Conservation (phyloP, 1,284 basidiomycete species). For the Naganishia cerealis region DNA sequence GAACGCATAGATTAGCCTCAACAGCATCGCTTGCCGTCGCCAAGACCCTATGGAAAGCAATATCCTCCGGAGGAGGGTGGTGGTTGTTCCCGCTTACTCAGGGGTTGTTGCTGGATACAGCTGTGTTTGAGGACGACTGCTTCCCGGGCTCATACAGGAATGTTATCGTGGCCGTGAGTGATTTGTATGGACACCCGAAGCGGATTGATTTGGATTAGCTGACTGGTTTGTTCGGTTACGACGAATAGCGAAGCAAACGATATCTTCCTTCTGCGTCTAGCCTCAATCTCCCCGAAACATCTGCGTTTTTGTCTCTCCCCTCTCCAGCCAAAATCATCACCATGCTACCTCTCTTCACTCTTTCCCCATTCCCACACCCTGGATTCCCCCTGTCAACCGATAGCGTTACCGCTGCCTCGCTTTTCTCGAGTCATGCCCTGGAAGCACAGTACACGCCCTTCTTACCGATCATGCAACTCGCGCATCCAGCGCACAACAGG, state of each 20-base stretch:
- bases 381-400: constrained; percentile 6
- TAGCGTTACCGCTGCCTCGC: not conserved
- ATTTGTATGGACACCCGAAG: not conserved
- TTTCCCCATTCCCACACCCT: constrained; percentile 20
- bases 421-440: constrained; percentile 1
- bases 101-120: constrained; percentile 28
- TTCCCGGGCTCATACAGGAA: constrained; percentile 28
- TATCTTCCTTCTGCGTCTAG: constrained; percentile 23
- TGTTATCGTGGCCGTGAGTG: constrained; percentile 30
- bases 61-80: constrained; percentile 28
- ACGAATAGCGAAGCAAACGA: constrained; percentile 17
- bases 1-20: not conserved
- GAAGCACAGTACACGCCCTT: constrained; percentile 24
- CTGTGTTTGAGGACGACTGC: constrained; percentile 23
- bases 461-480: constrained; percentile 9
- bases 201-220: not conserved
- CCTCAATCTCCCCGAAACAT: constrained; percentile 10
- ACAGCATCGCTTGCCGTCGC: not conserved
- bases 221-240: not conserved
- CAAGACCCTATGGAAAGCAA: not conserved
- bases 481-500: constrained; percentile 13
- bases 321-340: constrained; percentile 5
- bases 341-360: constrained; percentile 24
- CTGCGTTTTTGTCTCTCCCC: constrained; percentile 7
- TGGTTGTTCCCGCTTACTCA: constrained; percentile 33